Conservation (phyloP, 495 filamentous ascomycete species). For the Evernia prunastri region DNA sequence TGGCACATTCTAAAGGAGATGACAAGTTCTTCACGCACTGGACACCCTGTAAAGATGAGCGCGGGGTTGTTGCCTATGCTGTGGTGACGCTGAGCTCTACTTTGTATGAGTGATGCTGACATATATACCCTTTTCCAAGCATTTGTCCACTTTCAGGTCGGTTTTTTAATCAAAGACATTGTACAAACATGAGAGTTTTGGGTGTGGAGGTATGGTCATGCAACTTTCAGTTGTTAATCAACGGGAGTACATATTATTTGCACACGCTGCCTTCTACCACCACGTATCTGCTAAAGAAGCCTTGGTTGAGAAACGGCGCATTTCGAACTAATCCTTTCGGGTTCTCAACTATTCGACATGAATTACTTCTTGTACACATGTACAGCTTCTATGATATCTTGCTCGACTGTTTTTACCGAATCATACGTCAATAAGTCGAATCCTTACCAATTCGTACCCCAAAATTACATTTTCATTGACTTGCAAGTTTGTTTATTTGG, state of each 20-base stretch:
- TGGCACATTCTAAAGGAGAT: constrained; percentile 27
- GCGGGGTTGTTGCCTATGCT: constrained; percentile 40
- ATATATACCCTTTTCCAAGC: constrained; percentile 11
- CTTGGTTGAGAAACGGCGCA: too few relatives aligned
- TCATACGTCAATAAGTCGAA: too few relatives aligned
- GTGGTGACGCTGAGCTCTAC: constrained; percentile 37
- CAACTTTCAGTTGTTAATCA: neutral
- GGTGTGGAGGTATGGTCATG: neutral
- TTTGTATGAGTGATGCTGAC: constrained; percentile 20
- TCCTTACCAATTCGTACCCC: too few relatives aligned
- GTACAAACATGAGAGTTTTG: neutral
- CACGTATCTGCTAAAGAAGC: too few relatives aligned
- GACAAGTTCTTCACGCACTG: constrained; percentile 47
- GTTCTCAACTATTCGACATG: too few relatives aligned
- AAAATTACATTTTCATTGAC: too few relatives aligned
- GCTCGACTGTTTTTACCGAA: too few relatives aligned
- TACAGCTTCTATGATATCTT: too few relatives aligned
- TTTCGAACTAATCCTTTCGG: too few relatives aligned
- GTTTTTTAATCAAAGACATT: neutral
- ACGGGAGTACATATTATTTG: neutral
- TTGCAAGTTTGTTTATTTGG: too few relatives aligned
- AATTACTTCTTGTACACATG: too few relatives aligned
- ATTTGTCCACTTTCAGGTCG: neutral
- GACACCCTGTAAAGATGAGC: constrained; percentile 48
- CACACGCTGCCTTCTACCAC: neutral